phyloP scores from a whole-genome alignment of 352 stramenopile genomes.

The Peronosclerospora sorghi region DNA sequence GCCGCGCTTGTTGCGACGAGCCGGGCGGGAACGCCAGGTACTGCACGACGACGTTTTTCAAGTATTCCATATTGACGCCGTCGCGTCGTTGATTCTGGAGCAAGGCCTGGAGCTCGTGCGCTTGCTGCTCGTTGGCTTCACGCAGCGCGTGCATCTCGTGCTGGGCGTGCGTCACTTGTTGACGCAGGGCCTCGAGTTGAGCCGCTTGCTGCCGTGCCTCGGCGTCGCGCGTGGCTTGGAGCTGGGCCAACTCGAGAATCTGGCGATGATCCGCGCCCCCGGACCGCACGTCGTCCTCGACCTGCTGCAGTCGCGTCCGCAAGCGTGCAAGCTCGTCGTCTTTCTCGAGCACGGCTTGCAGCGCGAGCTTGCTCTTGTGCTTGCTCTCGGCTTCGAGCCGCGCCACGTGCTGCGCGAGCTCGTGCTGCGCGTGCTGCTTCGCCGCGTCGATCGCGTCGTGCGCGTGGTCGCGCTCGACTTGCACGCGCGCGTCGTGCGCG shows the following conservation, averaged over 20 bases:
- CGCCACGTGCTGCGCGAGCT: slow-evolving; percentile 43
- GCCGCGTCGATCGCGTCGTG: slow-evolving; percentile 27
- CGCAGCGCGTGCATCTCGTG: slow-evolving; percentile 44
- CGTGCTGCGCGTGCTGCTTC: slow-evolving; percentile 27
- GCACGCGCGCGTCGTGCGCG: no score
- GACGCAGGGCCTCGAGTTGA: slow-evolving; percentile 40
- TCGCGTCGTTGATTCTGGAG: slow-evolving; percentile 76
- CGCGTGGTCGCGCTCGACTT: slow-evolving; percentile 23
- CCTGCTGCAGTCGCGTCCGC: slow-evolving; percentile 36
- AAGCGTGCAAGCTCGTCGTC: slow-evolving; percentile 59
- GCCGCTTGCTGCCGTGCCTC: slow-evolving; percentile 42
- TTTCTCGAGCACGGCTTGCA: slow-evolving; percentile 71
- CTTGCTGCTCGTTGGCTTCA: slow-evolving; percentile 44
- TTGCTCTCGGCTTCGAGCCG: slow-evolving; percentile 69
- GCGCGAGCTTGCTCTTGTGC: slow-evolving; percentile 77
- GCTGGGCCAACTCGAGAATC: slow-evolving; percentile 79
- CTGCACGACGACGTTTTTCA: slow-evolving; percentile 87
- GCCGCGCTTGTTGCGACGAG: slow-evolving; percentile 62
- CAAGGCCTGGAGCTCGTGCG: slow-evolving; percentile 58
- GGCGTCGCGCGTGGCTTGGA: slow-evolving; percentile 74
- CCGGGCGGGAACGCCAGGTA: slow-evolving; percentile 83
- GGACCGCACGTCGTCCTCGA: slow-evolving; percentile 80
- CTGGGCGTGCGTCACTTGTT: slow-evolving; percentile 31
- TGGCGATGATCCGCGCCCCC: slow-evolving; percentile 78
- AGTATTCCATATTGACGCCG: slow-evolving; percentile 85